Evolutionary conservation across 2,329 filamentous ascomycete species (phyloP).

Genomic region (Karstenula rhodostoma): DNA sequence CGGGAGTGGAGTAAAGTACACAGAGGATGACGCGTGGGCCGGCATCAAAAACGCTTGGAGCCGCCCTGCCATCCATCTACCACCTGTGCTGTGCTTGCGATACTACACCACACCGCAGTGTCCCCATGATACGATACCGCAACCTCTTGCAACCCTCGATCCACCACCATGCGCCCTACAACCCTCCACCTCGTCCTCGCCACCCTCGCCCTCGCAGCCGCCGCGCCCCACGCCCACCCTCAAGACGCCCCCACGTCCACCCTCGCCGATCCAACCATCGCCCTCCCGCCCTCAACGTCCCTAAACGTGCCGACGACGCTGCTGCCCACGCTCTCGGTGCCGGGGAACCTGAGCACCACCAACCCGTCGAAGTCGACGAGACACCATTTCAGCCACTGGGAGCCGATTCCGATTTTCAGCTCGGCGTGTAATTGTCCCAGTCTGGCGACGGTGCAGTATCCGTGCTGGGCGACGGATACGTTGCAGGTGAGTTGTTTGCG

Average conservation of each 20-base stretch:
- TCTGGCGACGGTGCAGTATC: slow-evolving; percentile 31
- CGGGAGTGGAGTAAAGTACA: background rate
- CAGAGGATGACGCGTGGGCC: background rate
- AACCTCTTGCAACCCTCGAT: background rate
- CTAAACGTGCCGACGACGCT: slow-evolving; percentile 29
- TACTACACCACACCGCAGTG: background rate
- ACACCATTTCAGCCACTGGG: slow-evolving; percentile 54
- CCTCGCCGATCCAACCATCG: slow-evolving; percentile 22
- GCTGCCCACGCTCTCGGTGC: slow-evolving; percentile 3
- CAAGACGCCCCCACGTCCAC: slow-evolving; percentile 17
- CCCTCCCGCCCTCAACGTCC: slow-evolving; percentile 26
- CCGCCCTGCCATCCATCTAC: no score
- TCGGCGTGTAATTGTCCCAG: slow-evolving; percentile 54
- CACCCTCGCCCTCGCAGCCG: slow-evolving; percentile 10
- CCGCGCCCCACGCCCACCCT: slow-evolving; percentile 20
- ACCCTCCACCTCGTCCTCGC: slow-evolving; percentile 9
- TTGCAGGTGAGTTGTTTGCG: slow-evolving; percentile 31
- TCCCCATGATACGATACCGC: background rate
- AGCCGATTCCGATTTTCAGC: slow-evolving; percentile 63
- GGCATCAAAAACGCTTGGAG: slow-evolving; percentile 8
- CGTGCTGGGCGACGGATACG: slow-evolving; percentile 42
- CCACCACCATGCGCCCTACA: slow-evolving; percentile 6
- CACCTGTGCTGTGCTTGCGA: background rate
- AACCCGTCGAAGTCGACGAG: slow-evolving; percentile 58
- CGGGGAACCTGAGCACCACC: slow-evolving; percentile 1